A percentile compares a stretch with the other conserved stretches of the same genome.
Evolutionary conservation across 1,284 basidiomycete genomes (phyloP).

Genomic region (Leccinum griseonigrum): DNA sequence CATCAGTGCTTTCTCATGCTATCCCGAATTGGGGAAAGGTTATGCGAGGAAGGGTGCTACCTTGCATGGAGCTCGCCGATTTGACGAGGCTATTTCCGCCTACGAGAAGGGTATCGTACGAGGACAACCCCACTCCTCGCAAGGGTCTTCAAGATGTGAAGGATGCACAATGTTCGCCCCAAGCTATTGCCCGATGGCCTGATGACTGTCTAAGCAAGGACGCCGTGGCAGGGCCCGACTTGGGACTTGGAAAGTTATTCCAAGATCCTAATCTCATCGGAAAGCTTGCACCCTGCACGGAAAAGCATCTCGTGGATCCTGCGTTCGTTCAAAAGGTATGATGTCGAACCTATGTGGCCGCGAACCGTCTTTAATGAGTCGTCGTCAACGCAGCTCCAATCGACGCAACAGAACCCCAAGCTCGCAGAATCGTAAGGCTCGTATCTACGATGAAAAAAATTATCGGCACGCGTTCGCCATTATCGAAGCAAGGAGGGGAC

Average conservation of each 20-base stretch:
- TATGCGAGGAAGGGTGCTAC: slow-evolving; percentile 93
- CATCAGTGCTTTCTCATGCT: slow-evolving; percentile 3
- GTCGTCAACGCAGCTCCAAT: slow-evolving; percentile 44
- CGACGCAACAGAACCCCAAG: slow-evolving; percentile 62
- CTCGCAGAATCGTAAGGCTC: slow-evolving; percentile 51
- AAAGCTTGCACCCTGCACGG: slow-evolving; percentile 87
- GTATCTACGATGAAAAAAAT: slow-evolving; percentile 77
- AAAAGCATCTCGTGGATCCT: slow-evolving; percentile 80
- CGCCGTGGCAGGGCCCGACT: slow-evolving; percentile 40
- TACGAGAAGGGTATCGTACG: slow-evolving; percentile 80
- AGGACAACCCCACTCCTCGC: slow-evolving; percentile 77
- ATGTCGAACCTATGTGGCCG: not conserved
- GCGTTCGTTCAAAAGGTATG: slow-evolving; percentile 69
- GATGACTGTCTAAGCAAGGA: slow-evolving; percentile 37
- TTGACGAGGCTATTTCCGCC: slow-evolving; percentile 79
- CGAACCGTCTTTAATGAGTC: not conserved
- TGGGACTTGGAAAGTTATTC: slow-evolving; percentile 80
- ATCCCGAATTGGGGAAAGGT: slow-evolving; percentile 85
- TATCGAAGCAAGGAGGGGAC: slow-evolving; percentile 79
- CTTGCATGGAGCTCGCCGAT: slow-evolving; percentile 81
- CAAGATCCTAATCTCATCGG: slow-evolving; percentile 78
- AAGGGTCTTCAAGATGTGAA: slow-evolving; percentile 89
- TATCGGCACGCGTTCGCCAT: slow-evolving; percentile 97
- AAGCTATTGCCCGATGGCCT: not conserved
- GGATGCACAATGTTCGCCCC: slow-evolving; percentile 65